Evolutionary conservation across 225 moss, liverwort and hornwort genomes (phyloP), one percentile per base, ranked within the genome.

Genomic region (Straminergon stramineum): DNA sequence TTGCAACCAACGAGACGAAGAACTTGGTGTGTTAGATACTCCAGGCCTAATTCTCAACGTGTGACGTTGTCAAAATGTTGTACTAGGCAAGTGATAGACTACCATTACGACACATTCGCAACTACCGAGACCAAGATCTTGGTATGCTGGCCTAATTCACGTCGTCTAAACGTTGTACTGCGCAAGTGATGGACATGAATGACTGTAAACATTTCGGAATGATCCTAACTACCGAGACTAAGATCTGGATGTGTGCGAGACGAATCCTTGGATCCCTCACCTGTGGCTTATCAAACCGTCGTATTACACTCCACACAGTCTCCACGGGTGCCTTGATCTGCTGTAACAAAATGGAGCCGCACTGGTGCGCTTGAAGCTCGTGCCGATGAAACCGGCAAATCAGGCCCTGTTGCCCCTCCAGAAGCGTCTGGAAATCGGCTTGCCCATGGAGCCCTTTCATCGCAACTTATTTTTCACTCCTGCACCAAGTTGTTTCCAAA

Each of bases 331-430:
- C 93, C 67, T 85, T 87, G 53, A 94, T 93, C 75, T 91, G 92
- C 86, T 95, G 92, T 15, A 95, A 73, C 22, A 95, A 56, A 70
- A 92, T 92, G 19, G 94, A 95, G 53, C 93, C 94, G 73, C 94
- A 95, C 93, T 95, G 93, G 75, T 92, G 90, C 8, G 89, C 52
- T 79, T 93, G 70, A 5, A 95, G 91, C 91, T 95, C 94, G 45
- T 90, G 94, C 32, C 63, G 85, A 24, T 93, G 94, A 69, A 92
- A 94, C 76, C 90, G 88, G 78, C 94, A 92, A 60, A 94, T 94
- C 87, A 94, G 73, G 21, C 87, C 94, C 85, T 90, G 89, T 26
- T 88, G 88, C 71, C 92, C 69, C 55, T 94, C 91, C 24, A 92
- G 55, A 15, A 92, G 74, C 17, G 55, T 53, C 86, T 90, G 90